These are phyloP conservation scores for Cenchrus fungigraminus DNA, from an alignment of 176 grass and related monocot genomes.

Conservation along the genomic window DNA sequence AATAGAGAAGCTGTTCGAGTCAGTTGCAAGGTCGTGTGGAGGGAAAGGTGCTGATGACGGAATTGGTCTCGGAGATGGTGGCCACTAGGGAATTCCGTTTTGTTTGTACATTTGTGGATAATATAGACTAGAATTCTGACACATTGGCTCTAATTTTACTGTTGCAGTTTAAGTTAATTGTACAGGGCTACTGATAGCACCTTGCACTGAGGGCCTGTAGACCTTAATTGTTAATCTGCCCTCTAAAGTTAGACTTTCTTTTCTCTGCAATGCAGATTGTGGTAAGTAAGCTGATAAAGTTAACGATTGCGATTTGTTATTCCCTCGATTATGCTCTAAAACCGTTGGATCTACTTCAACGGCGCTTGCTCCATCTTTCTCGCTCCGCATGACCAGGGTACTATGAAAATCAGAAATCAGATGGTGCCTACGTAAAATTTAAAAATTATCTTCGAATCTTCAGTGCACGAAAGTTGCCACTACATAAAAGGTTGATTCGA, in stretches of 20 bases:
- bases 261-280: too few relatives aligned
- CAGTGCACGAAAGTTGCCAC: too few relatives aligned
- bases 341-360: too few relatives aligned
- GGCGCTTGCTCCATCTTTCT: too few relatives aligned
- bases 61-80: slow-evolving; percentile 56
- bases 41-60: slow-evolving; percentile 75
- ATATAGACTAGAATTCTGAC: background rate
- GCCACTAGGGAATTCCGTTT: slow-evolving; percentile 43
- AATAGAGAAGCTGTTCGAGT: slow-evolving; percentile 91
- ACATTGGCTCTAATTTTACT: background rate
- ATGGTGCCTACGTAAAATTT: too few relatives aligned
- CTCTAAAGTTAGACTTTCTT: background rate
- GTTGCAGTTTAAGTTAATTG: background rate
- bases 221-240: background rate
- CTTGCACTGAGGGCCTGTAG: background rate
- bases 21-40: slow-evolving; percentile 83
- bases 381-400: too few relatives aligned
- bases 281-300: too few relatives aligned
- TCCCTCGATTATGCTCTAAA: too few relatives aligned
- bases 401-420: too few relatives aligned
- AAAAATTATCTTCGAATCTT: too few relatives aligned
- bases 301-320: too few relatives aligned
- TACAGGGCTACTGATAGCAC: background rate
- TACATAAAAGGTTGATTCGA: too few relatives aligned
- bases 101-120: background rate